Base-by-base conservation (phyloP, 164 flowering plant species). In the Aristolochia fimbriata region DNA sequence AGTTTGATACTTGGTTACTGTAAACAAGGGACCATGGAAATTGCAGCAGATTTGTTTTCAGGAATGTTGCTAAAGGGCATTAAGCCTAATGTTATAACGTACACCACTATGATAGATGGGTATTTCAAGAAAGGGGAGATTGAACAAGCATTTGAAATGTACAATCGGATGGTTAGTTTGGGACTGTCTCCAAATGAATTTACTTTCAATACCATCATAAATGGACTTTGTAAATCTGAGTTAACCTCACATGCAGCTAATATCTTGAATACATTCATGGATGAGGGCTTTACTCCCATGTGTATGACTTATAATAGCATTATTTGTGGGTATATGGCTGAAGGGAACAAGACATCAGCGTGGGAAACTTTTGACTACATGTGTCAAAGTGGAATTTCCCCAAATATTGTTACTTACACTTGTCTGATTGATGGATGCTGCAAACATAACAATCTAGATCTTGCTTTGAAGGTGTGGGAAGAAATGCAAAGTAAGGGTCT, bases 201-300 rank as follows among this genome's bases (percentile, higher is more conserved):
- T 65, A 87, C 85, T 47, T 73, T 57, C 61, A 81, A 83, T 69
- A 81, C 70, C 12, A 59, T 85, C 16, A 80, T 89, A 49, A 68
- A 68, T 71, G 90, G 94, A 20, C 71, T 89, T 53, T 82, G 90
- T 74, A 83, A 78, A 72, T 74, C 59, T 55, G 85, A 87, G n/a
- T 73, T 55, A 23, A 70, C 82, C 58, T 49, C 73, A 25, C 71
- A 76, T 51, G 90, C 91, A 55, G 69, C 50, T 47, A 72, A 68
- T 43, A 67, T 22, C 73, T 47, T 91, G 56, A 74, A 74, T 60
- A 74, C 70, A 51, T 78, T 80, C 46, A 62, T 61, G 61, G 71
- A 70, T 24, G 64, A 60, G 57, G 86, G 83, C 13, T 83, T 81
- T 65, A 47, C 59, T 66, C 92, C 92, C 12, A 33, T 16, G 14